Conservation (phyloP, 2,329 filamentous ascomycete genomes). For the Cytospora schulzeri region DNA sequence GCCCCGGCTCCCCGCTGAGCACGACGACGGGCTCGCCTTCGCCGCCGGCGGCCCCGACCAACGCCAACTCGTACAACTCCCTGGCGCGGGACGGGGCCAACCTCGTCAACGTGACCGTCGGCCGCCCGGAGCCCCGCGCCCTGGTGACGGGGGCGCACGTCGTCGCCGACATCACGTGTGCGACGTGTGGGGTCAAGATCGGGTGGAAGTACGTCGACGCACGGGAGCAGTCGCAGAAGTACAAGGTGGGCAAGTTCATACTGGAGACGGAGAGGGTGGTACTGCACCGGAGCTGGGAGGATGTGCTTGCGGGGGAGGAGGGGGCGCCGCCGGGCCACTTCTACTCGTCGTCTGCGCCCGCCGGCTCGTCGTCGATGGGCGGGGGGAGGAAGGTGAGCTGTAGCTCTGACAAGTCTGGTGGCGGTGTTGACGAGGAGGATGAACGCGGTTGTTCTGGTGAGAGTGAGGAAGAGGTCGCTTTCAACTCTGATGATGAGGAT, state of each 20-base stretch:
- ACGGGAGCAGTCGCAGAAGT: constrained; percentile 59
- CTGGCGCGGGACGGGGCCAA: constrained; percentile 29
- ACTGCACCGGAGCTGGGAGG: constrained; percentile 57
- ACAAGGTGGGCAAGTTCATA: constrained; percentile 71
- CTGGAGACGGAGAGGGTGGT: constrained; percentile 63
- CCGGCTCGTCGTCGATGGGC: constrained; percentile 1
- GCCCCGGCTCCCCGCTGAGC: constrained; percentile 31
- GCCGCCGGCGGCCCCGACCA: no score
- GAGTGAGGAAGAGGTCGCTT: constrained; percentile 46
- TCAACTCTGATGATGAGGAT: constrained; percentile 66
- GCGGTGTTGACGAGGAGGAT: constrained; percentile 22
- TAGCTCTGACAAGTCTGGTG: constrained; percentile 18
- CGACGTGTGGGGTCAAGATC: constrained; percentile 56
- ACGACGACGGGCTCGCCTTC: neutral
- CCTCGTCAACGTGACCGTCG: constrained; percentile 59
- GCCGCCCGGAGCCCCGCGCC: constrained; percentile 56
- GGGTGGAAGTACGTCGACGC: constrained; percentile 73
- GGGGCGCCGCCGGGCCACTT: constrained; percentile 3
- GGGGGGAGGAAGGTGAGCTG: constrained; percentile 20
- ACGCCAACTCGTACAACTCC: constrained; percentile 22
- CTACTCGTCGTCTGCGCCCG: constrained; percentile 28
- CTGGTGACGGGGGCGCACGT: constrained; percentile 65
- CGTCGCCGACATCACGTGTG: constrained; percentile 65
- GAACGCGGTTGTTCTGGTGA: constrained; percentile 28
- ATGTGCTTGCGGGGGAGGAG: constrained; percentile 34